Evolutionary conservation across 768 basidiomycete genomes (phyloP).

Genomic region (Panellus pusillus): DNA sequence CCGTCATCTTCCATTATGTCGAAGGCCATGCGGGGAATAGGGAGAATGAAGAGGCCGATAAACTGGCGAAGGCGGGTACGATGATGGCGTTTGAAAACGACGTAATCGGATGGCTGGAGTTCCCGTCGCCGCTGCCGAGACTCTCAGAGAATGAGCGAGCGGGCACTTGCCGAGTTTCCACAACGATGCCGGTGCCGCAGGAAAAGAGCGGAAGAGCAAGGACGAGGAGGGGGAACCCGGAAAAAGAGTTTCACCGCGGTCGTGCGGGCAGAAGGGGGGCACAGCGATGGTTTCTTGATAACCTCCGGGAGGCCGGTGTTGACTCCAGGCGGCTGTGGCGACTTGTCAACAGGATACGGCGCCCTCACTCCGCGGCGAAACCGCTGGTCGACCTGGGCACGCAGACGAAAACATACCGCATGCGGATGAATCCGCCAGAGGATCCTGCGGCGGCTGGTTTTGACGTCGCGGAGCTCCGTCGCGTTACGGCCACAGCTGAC

Average conservation of each 20-base stretch:
- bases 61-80: background rate
- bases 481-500: background rate
- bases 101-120: background rate
- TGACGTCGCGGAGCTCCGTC: background rate
- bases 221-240: no score
- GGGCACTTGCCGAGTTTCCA: background rate
- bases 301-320: background rate
- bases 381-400: background rate
- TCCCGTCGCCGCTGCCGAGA: background rate
- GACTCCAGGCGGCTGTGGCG: background rate
- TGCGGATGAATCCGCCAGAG: background rate
- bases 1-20: background rate
- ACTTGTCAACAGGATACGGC: background rate
- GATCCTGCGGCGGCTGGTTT: background rate
- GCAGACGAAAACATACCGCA: background rate
- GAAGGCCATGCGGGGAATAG: background rate
- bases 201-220: no score
- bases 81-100: background rate
- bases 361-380: background rate
- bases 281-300: background rate
- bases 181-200: background rate
- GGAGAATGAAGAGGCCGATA: slow-evolving; percentile 2
- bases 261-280: background rate
- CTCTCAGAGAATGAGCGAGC: background rate
- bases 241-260: no score